Evolutionary conservation across 257 asterid species (phyloP).

Genomic region (Gentiana macrophylla): DNA sequence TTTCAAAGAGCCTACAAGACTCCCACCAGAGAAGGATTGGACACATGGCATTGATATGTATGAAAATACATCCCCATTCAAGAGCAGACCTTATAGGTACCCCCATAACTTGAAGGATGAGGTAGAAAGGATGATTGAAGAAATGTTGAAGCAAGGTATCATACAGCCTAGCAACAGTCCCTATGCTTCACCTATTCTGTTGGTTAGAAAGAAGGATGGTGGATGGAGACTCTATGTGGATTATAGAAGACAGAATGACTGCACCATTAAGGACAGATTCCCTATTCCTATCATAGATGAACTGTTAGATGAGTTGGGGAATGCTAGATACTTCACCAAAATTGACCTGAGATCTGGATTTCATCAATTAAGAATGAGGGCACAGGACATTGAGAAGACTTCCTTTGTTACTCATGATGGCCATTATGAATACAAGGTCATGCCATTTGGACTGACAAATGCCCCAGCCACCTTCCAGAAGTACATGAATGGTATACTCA

Average conservation of each 20-base stretch:
- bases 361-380: neutral
- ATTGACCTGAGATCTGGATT: neutral
- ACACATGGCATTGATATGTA: no score
- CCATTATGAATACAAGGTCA: neutral
- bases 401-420: neutral
- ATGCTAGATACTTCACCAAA: neutral
- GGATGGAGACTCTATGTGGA: no score
- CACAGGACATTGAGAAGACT: neutral
- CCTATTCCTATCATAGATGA: conserved; percentile 2
- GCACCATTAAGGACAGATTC: neutral
- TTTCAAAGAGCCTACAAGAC: no score
- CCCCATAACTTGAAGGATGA: no score
- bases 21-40: no score
- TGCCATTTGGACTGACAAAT: neutral
- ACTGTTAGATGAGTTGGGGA: neutral
- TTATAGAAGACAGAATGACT: neutral
- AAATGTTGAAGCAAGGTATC: no score
- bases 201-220: no score
- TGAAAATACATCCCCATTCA: no score
- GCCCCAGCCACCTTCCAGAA: neutral
- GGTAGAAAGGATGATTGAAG: no score
- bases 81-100: no score
- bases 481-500: neutral
- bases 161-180: no score
- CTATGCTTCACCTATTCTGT: no score